Conservation (phyloP, 345 rosid species). For the Syzygium aromaticum region DNA sequence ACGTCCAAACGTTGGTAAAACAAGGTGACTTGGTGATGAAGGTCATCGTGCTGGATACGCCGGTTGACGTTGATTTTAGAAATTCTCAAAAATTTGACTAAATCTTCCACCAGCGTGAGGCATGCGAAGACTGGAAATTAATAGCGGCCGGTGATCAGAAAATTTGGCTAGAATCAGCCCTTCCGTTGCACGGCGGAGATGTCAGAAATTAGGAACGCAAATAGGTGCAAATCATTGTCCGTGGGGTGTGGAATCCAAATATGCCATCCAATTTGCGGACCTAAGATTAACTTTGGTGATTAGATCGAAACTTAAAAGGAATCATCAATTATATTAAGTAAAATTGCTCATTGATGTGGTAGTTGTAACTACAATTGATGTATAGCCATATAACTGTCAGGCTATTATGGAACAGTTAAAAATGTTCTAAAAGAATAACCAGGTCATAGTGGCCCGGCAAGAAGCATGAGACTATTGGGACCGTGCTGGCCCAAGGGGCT, state of each 20-base stretch:
- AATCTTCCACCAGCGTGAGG: not conserved
- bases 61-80: not conserved
- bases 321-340: not conserved
- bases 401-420: not conserved
- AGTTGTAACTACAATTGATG: not conserved
- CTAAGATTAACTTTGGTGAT: not conserved
- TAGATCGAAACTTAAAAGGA: not conserved
- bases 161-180: not conserved
- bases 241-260: too few species aligned
- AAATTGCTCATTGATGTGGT: not conserved
- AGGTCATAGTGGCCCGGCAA: too few species aligned
- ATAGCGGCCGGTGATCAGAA: too few species aligned
- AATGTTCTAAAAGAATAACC: too few species aligned
- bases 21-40: not conserved
- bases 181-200: too few species aligned
- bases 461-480: not conserved
- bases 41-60: not conserved
- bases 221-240: too few species aligned
- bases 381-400: too few species aligned
- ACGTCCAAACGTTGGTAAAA: not conserved
- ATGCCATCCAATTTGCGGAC: too few species aligned
- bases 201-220: too few species aligned
- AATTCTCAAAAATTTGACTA: too few species aligned
- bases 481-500: not conserved
- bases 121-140: not conserved